phyloP scores from a whole-genome alignment of 306 rosid genomes.

The Cyclanthera cordifolia region DNA sequence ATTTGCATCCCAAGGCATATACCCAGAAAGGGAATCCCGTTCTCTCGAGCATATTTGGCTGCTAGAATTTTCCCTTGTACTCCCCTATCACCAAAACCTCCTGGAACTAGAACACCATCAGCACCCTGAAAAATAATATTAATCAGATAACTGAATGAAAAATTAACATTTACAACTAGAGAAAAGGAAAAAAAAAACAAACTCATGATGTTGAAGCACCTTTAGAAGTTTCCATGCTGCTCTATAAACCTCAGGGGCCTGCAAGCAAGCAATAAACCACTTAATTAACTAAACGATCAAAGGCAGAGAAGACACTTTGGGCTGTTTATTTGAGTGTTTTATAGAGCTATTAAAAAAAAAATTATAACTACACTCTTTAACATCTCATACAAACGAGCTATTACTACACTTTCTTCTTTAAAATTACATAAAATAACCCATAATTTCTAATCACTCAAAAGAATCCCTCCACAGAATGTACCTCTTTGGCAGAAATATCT shows the following conservation, averaged over 20 bases:
- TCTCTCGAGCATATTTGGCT: slow-evolving; percentile 11
- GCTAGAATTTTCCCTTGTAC: slow-evolving; percentile 9
- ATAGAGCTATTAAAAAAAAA: too few species aligned
- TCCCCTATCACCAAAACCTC: slow-evolving; percentile 12
- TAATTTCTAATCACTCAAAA: too few species aligned
- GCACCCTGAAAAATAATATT: slow-evolving; percentile 5
- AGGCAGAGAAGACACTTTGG: neutral
- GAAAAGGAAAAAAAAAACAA: neutral
- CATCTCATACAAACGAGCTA: too few species aligned
- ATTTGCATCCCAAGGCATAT: slow-evolving; percentile 15
- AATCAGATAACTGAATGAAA: neutral
- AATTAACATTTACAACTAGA: neutral
- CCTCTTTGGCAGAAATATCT: slow-evolving; percentile 31
- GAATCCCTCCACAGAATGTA: slow-evolving; percentile 3
- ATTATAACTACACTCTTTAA: too few species aligned
- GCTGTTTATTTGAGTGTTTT: too few species aligned
- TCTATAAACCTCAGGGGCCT: neutral
- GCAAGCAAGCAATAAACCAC: neutral
- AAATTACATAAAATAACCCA: too few species aligned
- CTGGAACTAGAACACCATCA: slow-evolving; percentile 9
- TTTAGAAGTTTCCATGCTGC: slow-evolving; percentile 12
- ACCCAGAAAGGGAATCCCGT: slow-evolving; percentile 8
- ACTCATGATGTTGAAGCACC: slow-evolving; percentile 1
- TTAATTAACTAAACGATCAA: neutral
- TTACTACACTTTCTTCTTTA: too few species aligned